These are phyloP conservation scores for Neofusicoccum sp. DNA, from an alignment of 2,329 filamentous ascomycete species.

Conservation along the genomic window DNA sequence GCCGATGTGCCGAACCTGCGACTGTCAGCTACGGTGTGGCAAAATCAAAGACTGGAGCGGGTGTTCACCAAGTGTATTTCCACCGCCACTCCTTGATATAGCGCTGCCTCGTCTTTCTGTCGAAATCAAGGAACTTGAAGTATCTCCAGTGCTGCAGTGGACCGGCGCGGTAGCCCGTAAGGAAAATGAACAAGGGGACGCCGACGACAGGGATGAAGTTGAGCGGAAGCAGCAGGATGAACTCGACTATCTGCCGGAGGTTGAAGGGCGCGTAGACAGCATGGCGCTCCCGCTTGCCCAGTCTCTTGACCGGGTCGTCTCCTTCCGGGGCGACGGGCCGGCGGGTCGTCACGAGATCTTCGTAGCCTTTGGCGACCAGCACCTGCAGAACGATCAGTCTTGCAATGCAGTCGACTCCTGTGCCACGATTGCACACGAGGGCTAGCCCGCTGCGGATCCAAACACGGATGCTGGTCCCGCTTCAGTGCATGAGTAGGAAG, in stretches of 20 bases:
- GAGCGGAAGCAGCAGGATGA: constrained; percentile 67
- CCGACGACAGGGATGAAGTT: constrained; percentile 87
- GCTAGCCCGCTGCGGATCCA: neutral
- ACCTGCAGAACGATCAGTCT: constrained; percentile 50
- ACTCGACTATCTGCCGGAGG: constrained; percentile 84
- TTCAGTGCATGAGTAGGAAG: neutral
- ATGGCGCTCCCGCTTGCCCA: constrained; percentile 77
- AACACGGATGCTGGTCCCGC: neutral
- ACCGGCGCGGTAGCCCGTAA: constrained; percentile 85
- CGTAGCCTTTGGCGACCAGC: constrained; percentile 72
- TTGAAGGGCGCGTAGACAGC: constrained; percentile 89
- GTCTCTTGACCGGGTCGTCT: constrained; percentile 72
- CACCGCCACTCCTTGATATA: constrained; percentile 70
- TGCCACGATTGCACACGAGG: neutral
- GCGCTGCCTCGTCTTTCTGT: constrained; percentile 71
- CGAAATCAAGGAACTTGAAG: constrained; percentile 76
- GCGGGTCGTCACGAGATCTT: constrained; percentile 51
- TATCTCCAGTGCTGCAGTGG: constrained; percentile 91
- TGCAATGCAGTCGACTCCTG: neutral
- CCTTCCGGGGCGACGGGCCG: constrained; percentile 68
- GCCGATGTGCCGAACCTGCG: constrained; percentile 78
- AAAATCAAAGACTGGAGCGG: too few relatives aligned
- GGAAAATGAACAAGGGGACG: constrained; percentile 79
- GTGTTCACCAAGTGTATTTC: constrained; percentile 78
- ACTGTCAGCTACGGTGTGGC: neutral